phyloP scores from a whole-genome alignment of 192 early-diverging fungal genomes.

The Coemansia sp. region DNA sequence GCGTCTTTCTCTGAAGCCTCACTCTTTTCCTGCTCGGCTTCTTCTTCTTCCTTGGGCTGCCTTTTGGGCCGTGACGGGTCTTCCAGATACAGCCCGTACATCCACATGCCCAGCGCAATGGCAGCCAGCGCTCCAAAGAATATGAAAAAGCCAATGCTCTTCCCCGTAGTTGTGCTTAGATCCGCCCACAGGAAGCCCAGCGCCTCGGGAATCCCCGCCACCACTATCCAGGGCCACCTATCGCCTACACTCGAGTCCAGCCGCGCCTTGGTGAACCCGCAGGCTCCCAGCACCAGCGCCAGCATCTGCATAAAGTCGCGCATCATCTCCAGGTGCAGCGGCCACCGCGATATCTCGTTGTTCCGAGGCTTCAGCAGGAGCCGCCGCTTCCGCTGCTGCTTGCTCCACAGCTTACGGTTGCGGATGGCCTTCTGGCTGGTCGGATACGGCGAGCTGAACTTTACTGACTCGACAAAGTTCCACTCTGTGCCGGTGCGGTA shows the following conservation, averaged over 20 bases:
- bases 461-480: slow-evolving; percentile 41
- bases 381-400: slow-evolving; percentile 5
- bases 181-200: slow-evolving; percentile 53
- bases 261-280: slow-evolving; percentile 30
- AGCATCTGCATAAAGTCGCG: slow-evolving; percentile 50
- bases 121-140: slow-evolving; percentile 33
- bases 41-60: not conserved
- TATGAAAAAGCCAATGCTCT: slow-evolving; percentile 40
- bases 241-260: slow-evolving; percentile 30
- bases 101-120: slow-evolving; percentile 30
- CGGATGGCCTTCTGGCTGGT: slow-evolving; percentile 17
- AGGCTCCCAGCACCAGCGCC: slow-evolving; percentile 30
- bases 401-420: slow-evolving; percentile 20
- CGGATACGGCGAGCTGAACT: slow-evolving; percentile 53
- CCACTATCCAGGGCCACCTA: slow-evolving; percentile 44
- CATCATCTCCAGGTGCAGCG: slow-evolving; percentile 35
- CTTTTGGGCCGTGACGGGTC: not conserved
- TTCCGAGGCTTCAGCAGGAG: slow-evolving; percentile 24
- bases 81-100: slow-evolving; percentile 40
- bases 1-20: not conserved
- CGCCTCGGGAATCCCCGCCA: slow-evolving; percentile 31
- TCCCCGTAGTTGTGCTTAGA: slow-evolving; percentile 45
- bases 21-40: not conserved
- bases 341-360: slow-evolving; percentile 40
- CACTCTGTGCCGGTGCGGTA: slow-evolving; percentile 52